Evolutionary conservation across 352 stramenopile species (phyloP), one percentile per base, ranked within the genome.

Genomic region (Globisporangium mamillatum): DNA sequence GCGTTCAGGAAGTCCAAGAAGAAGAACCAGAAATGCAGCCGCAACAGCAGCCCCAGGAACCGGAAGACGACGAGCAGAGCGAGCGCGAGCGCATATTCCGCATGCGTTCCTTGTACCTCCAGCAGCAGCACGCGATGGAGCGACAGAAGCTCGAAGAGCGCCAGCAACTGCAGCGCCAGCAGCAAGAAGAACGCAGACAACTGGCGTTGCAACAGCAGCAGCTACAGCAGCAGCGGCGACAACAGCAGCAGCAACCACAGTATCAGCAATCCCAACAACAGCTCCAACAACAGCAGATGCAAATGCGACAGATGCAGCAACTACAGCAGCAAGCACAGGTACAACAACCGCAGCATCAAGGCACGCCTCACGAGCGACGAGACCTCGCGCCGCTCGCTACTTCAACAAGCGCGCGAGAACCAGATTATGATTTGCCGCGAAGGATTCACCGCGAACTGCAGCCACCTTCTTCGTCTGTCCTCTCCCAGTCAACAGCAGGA

Each of bases 391-490:
- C 66, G 14, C 25, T 44, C 64, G 56, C 71, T 20, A 29, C 75
- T 10, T 58, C 66, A 54, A 8, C 41, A 48, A 48, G 16, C 41
- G 63, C 59, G 1, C 66, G 69, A 5, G 75, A 82, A 52, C n/a
- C 63, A 4, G 60, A 67, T n/a, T 75, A 66, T 44, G 64, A 79
- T 24, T 52, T 68, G 4, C 52, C 70, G 14, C 67, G 68, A 22
- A 73, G 74, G 14, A 80, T 87, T 54, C 78, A 84, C 25, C 75
- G 79, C 14, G 81, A 77, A 10, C 52, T 77, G n/a, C 70, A 71
- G 53, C 65, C 65, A 16, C 54, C 56, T 3, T 27, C 44, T 14
- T 4, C 38, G 36, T 44, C 36, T 44, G 36, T 0, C 6, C 14
- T 48, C 16, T 16, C 41, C 14, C 41, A 48, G 41, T 56, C 50